Percentiles rank a stretch among this genome's conserved stretches.
These are phyloP conservation scores for Calocybe gambosa DNA, from an alignment of 1,284 basidiomycete species.

Conservation along the genomic window DNA sequence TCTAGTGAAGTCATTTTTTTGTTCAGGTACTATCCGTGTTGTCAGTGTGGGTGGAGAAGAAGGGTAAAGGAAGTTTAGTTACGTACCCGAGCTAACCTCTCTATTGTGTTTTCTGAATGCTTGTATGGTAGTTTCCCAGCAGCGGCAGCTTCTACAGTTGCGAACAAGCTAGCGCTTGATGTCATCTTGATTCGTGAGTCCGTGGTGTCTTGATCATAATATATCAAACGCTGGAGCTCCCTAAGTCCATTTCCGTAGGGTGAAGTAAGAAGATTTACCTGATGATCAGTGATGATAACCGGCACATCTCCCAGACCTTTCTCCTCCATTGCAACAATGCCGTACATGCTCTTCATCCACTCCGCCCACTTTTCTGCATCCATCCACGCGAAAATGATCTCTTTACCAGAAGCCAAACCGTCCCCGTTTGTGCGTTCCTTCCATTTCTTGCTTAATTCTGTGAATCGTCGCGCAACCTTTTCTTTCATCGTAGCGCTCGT, in stretches of 20 bases:
- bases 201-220: slow-evolving; percentile 53
- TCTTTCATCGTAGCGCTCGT: slow-evolving; percentile 32
- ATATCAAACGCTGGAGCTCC: slow-evolving; percentile 51
- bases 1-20: slow-evolving; percentile 40
- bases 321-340: slow-evolving; percentile 35
- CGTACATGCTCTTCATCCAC: slow-evolving; percentile 89
- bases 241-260: slow-evolving; percentile 15
- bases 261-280: slow-evolving; percentile 40
- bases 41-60: neutral
- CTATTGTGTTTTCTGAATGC: slow-evolving; percentile 64
- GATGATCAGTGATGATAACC: slow-evolving; percentile 76
- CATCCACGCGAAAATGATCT: slow-evolving; percentile 84
- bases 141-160: slow-evolving; percentile 64
- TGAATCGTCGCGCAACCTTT: slow-evolving; percentile 41
- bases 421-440: slow-evolving; percentile 36
- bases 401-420: slow-evolving; percentile 34
- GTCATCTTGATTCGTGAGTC: slow-evolving; percentile 53
- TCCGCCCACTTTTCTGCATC: slow-evolving; percentile 73
- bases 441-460: slow-evolving; percentile 63
- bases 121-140: slow-evolving; percentile 51
- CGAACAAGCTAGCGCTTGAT: slow-evolving; percentile 51
- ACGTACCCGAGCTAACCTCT: slow-evolving; percentile 63
- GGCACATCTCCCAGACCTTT: slow-evolving; percentile 39
- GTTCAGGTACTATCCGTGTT: slow-evolving; percentile 43
- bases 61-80: neutral